Conservation (phyloP, 371 early-diverging fungal species). For the Cladochytrium tenue region DNA sequence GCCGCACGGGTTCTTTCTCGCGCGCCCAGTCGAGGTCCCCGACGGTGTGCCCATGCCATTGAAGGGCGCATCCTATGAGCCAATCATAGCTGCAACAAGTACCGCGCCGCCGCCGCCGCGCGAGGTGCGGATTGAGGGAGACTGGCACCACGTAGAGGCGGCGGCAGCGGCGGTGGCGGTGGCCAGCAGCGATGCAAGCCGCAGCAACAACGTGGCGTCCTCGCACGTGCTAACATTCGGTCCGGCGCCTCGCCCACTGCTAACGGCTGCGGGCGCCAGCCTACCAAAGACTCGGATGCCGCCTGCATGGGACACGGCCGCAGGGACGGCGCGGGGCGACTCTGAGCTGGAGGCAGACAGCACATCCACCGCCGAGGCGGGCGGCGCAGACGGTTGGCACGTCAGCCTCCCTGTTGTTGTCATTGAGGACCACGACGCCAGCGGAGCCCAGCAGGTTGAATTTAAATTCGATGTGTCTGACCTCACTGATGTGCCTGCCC, state of each 20-base stretch:
- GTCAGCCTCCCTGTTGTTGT: slow-evolving; percentile 13
- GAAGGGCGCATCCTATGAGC: not conserved
- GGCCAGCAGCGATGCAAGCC: not conserved
- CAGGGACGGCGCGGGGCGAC: not conserved
- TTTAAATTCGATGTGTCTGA: not conserved
- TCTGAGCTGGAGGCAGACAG: not conserved
- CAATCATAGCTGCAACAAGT: not conserved
- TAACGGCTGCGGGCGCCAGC: not conserved
- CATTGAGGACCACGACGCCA: slow-evolving; percentile 9
- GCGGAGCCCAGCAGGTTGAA: not conserved
- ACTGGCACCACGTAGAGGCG: not conserved
- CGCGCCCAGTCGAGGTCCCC: not conserved
- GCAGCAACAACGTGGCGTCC: not conserved
- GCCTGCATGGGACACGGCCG: not conserved
- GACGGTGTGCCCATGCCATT: not conserved
- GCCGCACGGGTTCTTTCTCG: not conserved
- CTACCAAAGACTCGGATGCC: not conserved
- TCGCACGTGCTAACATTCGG: slow-evolving; percentile 18
- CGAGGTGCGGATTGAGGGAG: not conserved
- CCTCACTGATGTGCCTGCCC: not conserved
- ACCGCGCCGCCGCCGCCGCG: not conserved
- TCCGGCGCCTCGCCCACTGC: not conserved
- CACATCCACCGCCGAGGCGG: too few species aligned
- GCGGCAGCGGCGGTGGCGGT: not conserved
- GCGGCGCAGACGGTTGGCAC: slow-evolving; percentile 14